Evolutionary conservation across 2,329 filamentous ascomycete genomes (phyloP).

Genomic region (Nemania diffusa): DNA sequence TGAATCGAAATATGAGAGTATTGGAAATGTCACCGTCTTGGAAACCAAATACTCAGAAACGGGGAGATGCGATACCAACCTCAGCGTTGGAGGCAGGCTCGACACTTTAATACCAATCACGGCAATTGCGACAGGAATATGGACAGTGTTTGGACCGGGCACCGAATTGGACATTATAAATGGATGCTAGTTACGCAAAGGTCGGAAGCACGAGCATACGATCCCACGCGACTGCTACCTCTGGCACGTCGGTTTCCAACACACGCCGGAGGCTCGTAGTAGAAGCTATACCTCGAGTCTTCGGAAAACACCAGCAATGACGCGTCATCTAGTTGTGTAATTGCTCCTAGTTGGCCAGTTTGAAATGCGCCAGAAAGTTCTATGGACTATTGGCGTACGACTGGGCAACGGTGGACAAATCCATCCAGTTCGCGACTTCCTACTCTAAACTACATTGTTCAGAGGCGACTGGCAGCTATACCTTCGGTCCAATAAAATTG

Average conservation of each 20-base stretch:
- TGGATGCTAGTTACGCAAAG: not conserved
- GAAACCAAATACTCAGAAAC: not conserved
- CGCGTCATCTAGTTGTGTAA: not conserved
- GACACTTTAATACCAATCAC: not conserved
- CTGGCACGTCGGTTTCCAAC: not conserved
- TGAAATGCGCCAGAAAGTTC: not conserved
- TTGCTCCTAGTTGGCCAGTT: not conserved
- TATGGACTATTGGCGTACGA: not conserved
- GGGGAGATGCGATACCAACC: not conserved
- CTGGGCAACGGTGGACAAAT: conserved; percentile 4
- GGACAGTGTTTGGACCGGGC: not conserved
- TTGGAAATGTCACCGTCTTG: not conserved
- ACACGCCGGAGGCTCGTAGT: not conserved
- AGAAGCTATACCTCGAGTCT: not conserved
- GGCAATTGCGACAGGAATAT: not conserved
- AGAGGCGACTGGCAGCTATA: not conserved
- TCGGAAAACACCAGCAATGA: not conserved
- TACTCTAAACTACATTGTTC: not conserved
- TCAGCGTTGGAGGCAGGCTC: not conserved
- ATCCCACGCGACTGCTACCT: not conserved
- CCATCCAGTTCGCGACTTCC: not conserved
- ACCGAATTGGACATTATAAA: not conserved
- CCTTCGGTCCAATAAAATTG: not conserved
- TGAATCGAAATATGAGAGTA: not conserved
- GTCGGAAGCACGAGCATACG: not conserved